These are phyloP conservation scores for Primulina tabacum DNA, from an alignment of 257 asterid genomes.

Conservation along the genomic window DNA sequence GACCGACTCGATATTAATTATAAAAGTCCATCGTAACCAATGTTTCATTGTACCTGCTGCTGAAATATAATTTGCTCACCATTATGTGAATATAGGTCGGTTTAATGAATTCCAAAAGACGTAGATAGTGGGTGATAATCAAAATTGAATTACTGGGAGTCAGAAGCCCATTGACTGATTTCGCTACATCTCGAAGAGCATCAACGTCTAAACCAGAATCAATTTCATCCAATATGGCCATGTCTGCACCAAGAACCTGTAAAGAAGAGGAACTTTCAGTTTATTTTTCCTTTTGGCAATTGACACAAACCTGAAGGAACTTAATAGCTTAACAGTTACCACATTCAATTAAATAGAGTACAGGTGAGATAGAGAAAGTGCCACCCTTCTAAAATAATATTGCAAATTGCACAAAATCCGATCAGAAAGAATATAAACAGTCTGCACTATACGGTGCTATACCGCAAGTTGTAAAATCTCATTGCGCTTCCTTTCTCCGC, in stretches of 20 bases:
- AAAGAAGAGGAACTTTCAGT: constrained; percentile 25
- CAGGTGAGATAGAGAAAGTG: not conserved
- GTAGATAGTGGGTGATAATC: constrained; percentile 92
- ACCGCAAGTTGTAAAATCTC: constrained; percentile 98
- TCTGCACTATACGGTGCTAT: no score
- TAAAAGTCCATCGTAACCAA: not conserved
- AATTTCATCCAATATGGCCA: constrained; percentile 87
- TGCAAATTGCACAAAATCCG: not conserved
- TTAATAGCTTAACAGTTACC: not conserved
- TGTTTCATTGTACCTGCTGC: not conserved
- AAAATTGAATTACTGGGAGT: constrained; percentile 70
- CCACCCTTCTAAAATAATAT: not conserved
- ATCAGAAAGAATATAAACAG: not conserved
- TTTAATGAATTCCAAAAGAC: constrained; percentile 81
- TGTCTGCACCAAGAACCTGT: constrained; percentile 96
- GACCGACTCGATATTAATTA: no score
- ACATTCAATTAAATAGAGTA: constrained; percentile 3
- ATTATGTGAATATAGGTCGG: constrained; percentile 81
- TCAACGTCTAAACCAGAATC: constrained; percentile 99
- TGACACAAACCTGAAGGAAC: constrained; percentile 5
- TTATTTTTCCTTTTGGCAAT: not conserved
- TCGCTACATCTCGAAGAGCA: constrained; percentile 90
- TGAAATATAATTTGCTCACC: constrained; percentile 51
- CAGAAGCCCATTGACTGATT: constrained; percentile 71
- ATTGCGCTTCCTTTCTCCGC: constrained; percentile 98